Percentiles rank a stretch among this genome's conserved stretches.
Conservation (phyloP, 805 yeast species). For the Teunomyces lycoperdinae region DNA sequence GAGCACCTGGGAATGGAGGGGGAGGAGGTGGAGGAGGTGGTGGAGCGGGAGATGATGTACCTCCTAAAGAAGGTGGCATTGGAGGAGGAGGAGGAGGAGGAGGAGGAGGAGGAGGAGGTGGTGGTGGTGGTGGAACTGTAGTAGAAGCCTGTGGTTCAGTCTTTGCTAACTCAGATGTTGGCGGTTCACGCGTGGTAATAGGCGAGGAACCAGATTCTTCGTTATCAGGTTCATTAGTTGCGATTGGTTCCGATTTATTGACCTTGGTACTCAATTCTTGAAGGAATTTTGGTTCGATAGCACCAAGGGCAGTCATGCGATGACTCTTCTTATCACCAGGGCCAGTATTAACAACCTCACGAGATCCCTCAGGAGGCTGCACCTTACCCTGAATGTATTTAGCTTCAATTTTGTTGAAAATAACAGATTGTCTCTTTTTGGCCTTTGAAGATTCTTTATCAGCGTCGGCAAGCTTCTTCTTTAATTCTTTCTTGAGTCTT, state of each 20-base stretch:
- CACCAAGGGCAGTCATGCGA: conserved; percentile 34
- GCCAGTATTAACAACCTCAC: conserved; percentile 10
- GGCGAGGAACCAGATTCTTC: too few relatives aligned
- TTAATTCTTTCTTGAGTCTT: conserved; percentile 37
- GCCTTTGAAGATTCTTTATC: conserved; percentile 10
- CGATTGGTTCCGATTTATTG: conserved; percentile 38
- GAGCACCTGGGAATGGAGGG: conserved; percentile 17
- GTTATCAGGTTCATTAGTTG: neutral
- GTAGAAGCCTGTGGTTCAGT: neutral
- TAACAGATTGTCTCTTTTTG: conserved; percentile 13
- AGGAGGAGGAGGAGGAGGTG: conserved; percentile 7
- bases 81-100: conserved; percentile 32
- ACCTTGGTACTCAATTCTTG: conserved; percentile 54
- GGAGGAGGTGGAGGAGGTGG: conserved; percentile 19
- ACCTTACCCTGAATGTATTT: conserved; percentile 47
- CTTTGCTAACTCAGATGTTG: neutral
- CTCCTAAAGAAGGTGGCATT: conserved; percentile 5
- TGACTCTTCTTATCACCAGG: conserved; percentile 26
- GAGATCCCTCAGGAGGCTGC: conserved; percentile 10
- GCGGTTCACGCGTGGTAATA: neutral
- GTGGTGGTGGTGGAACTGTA: conserved; percentile 4
- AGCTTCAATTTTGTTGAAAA: conserved; percentile 37
- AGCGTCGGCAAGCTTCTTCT: conserved; percentile 32
- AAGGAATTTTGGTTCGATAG: conserved; percentile 49
- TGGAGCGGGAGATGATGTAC: neutral